These are phyloP conservation scores for Hyaloscypha hepaticicola DNA, from an alignment of 495 filamentous ascomycete species.

Conservation along the genomic window DNA sequence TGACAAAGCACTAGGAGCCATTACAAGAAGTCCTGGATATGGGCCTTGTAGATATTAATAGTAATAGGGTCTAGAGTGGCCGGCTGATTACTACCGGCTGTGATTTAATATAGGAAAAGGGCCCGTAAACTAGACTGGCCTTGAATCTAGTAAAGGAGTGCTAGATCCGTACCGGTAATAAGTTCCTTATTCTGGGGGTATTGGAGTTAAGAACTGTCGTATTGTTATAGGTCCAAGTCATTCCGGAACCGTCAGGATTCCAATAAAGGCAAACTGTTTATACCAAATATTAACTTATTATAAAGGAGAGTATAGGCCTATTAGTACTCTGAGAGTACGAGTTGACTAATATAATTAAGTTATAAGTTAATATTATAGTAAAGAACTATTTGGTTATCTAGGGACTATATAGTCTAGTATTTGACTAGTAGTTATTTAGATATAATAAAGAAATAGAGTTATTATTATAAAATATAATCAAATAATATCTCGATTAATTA, in stretches of 20 bases:
- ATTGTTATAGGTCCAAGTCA: slow-evolving; percentile 20
- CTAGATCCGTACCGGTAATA: not conserved
- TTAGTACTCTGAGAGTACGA: slow-evolving; percentile 18
- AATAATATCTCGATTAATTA: slow-evolving; percentile 21
- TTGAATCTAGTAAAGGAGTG: slow-evolving; percentile 9
- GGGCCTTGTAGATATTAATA: not conserved
- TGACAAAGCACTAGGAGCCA: slow-evolving; percentile 9
- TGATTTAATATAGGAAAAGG: slow-evolving; percentile 10
- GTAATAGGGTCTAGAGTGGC: not conserved
- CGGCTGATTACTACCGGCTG: slow-evolving; percentile 2
- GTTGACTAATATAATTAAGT: slow-evolving; percentile 8
- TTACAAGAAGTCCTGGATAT: slow-evolving; percentile 3
- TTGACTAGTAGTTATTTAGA: not conserved
- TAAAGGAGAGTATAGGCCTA: slow-evolving; percentile 17
- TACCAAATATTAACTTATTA: slow-evolving; percentile 20
- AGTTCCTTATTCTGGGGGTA: slow-evolving; percentile 6
- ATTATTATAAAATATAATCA: slow-evolving; percentile 19
- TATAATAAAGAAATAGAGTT: slow-evolving; percentile 19
- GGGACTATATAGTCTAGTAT: slow-evolving; percentile 18
- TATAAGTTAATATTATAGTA: slow-evolving; percentile 15
- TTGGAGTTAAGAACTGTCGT: slow-evolving; percentile 18
- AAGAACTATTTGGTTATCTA: slow-evolving; percentile 16
- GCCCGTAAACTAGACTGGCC: slow-evolving; percentile 10
- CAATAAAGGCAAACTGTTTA: not conserved
- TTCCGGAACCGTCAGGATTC: slow-evolving; percentile 18